phyloP scores from a whole-genome alignment of 2,329 filamentous ascomycete genomes.

The Onygenales sp. region DNA sequence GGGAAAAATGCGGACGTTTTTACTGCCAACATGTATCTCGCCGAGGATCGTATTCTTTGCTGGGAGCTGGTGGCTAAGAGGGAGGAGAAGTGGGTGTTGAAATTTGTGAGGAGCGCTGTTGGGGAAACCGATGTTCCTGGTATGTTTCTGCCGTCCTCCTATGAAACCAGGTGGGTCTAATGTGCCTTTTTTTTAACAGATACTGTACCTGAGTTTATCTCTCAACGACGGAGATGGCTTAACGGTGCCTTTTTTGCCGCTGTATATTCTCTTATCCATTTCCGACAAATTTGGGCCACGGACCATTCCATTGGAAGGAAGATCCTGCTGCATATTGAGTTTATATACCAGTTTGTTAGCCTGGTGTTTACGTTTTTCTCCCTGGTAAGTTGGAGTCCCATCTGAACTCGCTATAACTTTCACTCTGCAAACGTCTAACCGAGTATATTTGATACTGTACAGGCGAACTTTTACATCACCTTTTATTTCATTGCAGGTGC shows the following conservation, averaged over 20 bases:
- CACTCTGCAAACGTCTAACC: not conserved
- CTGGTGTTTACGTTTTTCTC: slow-evolving; percentile 97
- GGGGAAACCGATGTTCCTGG: slow-evolving; percentile 97
- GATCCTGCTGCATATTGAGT: slow-evolving; percentile 85
- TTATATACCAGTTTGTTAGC: slow-evolving; percentile 87
- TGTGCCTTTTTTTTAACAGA: slow-evolving; percentile 43
- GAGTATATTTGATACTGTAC: not conserved
- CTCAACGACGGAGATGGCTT: slow-evolving; percentile 89
- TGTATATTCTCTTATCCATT: slow-evolving; percentile 93
- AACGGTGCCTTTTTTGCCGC: slow-evolving; percentile 98
- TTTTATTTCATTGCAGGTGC: slow-evolving; percentile 98
- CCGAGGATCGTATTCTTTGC: slow-evolving; percentile 96
- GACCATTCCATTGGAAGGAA: slow-evolving; percentile 88
- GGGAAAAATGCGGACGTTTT: slow-evolving; percentile 95
- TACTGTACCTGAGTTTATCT: slow-evolving; percentile 90
- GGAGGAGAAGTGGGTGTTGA: slow-evolving; percentile 90
- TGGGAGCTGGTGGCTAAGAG: slow-evolving; percentile 96
- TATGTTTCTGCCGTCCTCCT: slow-evolving; percentile 29
- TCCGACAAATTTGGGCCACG: slow-evolving; percentile 82
- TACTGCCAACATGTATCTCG: slow-evolving; percentile 98
- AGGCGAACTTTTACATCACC: slow-evolving; percentile 95
- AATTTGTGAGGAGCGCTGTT: slow-evolving; percentile 93
- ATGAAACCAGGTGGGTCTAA: not conserved
- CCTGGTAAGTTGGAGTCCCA: slow-evolving; percentile 39
- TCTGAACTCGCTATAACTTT: no score